Evolutionary conservation across 2,329 filamentous ascomycete genomes (phyloP).

Genomic region (Stagonosporopsis cucurbitacearum): DNA sequence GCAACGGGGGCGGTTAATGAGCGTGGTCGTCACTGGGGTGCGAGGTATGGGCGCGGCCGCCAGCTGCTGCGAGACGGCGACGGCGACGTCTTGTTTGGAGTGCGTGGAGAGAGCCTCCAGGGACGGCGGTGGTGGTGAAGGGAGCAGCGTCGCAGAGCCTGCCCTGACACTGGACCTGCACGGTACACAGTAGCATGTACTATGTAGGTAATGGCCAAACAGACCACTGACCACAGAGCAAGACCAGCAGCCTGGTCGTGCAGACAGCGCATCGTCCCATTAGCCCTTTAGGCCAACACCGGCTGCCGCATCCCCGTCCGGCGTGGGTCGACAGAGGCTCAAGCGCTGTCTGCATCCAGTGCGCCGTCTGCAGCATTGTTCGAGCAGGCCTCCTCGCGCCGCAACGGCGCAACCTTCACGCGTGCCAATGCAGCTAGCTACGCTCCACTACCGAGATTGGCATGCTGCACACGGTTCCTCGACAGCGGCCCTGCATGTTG

Average conservation of each 20-base stretch:
- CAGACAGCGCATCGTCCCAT: constrained; percentile 9
- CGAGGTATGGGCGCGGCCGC: not conserved
- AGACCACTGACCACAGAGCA: not conserved
- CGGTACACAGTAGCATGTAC: too few species aligned
- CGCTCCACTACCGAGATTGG: constrained; percentile 16
- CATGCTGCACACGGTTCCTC: constrained; percentile 7
- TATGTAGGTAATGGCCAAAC: too few species aligned
- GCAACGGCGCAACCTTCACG: constrained; percentile 10
- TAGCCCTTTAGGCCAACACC: constrained; percentile 3
- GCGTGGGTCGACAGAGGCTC: constrained; percentile 12
- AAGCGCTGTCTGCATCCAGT: constrained; percentile 11
- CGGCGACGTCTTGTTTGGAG: constrained; percentile 1
- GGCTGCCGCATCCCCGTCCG: constrained; percentile 20
- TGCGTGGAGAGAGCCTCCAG: not conserved
- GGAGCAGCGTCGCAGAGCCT: constrained; percentile 25
- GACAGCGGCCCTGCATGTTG: constrained; percentile 11
- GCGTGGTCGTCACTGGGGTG: not conserved
- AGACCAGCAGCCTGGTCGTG: constrained; percentile 4
- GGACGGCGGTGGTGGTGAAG: constrained; percentile 29
- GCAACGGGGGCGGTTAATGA: not conserved
- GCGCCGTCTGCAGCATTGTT: constrained; percentile 4
- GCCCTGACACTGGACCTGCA: not conserved
- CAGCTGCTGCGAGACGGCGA: too few species aligned
- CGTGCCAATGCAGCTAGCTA: constrained; percentile 3
- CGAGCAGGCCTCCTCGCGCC: not conserved